phyloP scores from a whole-genome alignment of 129 eudicot genomes.

The Chrysanthemum makinoi region DNA sequence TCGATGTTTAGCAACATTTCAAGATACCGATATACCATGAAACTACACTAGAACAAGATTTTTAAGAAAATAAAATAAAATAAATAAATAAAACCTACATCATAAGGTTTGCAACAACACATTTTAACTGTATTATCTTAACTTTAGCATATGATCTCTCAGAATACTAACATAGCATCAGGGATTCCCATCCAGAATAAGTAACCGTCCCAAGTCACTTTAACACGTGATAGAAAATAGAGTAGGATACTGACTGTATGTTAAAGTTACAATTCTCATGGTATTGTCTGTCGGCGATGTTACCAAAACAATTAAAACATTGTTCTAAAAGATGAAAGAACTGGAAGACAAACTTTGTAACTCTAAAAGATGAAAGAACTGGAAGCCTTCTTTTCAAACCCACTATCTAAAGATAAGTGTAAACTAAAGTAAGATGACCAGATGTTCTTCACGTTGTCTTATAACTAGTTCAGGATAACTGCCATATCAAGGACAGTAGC shows the following conservation, averaged over 20 bases:
- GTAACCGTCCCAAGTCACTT: no score
- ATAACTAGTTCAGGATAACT: not conserved
- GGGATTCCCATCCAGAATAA: no score
- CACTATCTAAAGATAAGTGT: not conserved
- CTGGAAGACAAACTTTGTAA: not conserved
- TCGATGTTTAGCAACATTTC: no score
- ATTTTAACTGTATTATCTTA: no score
- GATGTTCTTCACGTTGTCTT: not conserved
- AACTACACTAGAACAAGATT: no score
- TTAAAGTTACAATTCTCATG: not conserved
- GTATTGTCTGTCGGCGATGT: not conserved
- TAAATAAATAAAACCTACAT: no score
- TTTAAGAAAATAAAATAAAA: no score
- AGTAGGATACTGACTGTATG: conserved; percentile 16
- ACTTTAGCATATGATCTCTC: no score
- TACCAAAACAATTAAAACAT: not conserved
- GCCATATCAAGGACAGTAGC: not conserved
- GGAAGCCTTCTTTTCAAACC: conserved; percentile 5
- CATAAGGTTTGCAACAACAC: no score
- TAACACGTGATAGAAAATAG: not conserved
- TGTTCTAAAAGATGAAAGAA: not conserved
- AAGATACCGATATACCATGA: no score
- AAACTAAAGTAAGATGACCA: not conserved
- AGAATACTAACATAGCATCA: no score
- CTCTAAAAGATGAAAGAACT: no score